Percentiles rank a stretch among this genome's conserved stretches.
phyloP scores from a whole-genome alignment of 257 asterid genomes.

The Solanum chiquidenum region DNA sequence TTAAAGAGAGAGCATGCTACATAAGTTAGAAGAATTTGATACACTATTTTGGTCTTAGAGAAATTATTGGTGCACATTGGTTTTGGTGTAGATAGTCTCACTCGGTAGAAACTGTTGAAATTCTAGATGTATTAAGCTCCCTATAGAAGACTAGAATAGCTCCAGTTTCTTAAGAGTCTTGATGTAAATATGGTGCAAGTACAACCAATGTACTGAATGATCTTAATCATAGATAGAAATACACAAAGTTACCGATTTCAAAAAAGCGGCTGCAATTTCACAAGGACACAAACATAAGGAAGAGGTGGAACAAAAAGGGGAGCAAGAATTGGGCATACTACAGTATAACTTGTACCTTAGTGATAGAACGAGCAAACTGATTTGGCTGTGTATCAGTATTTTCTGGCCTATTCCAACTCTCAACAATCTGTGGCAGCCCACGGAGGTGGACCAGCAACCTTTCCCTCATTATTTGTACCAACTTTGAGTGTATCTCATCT shows the following conservation, averaged over 20 bases:
- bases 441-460: conserved; percentile 76
- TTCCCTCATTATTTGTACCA: conserved; percentile 97
- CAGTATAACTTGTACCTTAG: conserved; percentile 41
- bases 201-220: too few relatives aligned
- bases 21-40: not conserved
- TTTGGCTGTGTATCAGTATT: conserved; percentile 78
- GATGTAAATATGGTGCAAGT: too few relatives aligned
- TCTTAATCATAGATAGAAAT: too few relatives aligned
- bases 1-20: not conserved
- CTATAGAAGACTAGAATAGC: too few relatives aligned
- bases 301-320: not conserved
- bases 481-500: conserved; percentile 92
- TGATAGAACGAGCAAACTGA: conserved; percentile 81
- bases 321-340: not conserved
- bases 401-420: conserved; percentile 78
- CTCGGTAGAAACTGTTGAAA: too few relatives aligned
- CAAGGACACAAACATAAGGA: not conserved
- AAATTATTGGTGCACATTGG: not conserved
- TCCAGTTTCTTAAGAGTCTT: too few relatives aligned
- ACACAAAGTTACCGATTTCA: too few relatives aligned
- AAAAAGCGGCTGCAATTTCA: not conserved
- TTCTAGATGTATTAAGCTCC: too few relatives aligned
- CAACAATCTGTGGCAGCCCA: conserved; percentile 81
- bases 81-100: too few relatives aligned
- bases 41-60: not conserved